Evolutionary conservation across 148 eudicot species (phyloP), one percentile per base, ranked within the genome.

Genomic region (Rhododendron mucronatum): DNA sequence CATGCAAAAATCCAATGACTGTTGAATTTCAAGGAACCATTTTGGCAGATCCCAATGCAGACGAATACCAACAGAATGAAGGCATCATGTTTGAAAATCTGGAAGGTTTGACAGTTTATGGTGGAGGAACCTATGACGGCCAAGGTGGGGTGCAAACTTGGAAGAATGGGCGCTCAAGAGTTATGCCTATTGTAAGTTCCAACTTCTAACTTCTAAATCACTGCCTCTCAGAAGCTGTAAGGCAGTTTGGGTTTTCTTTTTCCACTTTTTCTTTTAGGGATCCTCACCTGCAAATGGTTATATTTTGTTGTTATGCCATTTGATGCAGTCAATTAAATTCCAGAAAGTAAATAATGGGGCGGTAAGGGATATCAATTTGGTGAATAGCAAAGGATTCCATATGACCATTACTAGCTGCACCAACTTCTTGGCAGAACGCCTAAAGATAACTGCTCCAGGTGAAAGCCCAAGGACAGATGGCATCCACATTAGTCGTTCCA

Each of bases 391-490:
- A 39, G 81, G 81, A 7, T 78, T 41, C 53, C 94, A 94, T 57
- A 78, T 88, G 20, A 89, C 86, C 28, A 83, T 95, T 5, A 85
- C 75, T 41, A 86, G 87, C 9, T 87, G 92, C 79, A 37, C 51
- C 48, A 89, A 91, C 48, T 47, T 94, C 14, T 87, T 50, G 18
- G 79, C 91, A 44, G 73, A 59, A 47, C 84, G 87, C 28, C 83
- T 93, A n/a, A 87, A 57, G 2, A 90, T 95, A 30, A 86, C 89
- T 1, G 92, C 94, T 10, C 92, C 92, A 0, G 84, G n/a, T 0
- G 74, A 84, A 0, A 89, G 91, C 59, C 91, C 93, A 4, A 90
- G 91, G 57, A 95, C 94, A 0, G 92, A 94, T 21, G 96, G 98
- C 23, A 80, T 95, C 76, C 93, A 93, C 86, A 78, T 92, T 3